These are phyloP conservation scores for Globisporangium uncinulatum DNA, from an alignment of 352 stramenopile species.

Conservation along the genomic window DNA sequence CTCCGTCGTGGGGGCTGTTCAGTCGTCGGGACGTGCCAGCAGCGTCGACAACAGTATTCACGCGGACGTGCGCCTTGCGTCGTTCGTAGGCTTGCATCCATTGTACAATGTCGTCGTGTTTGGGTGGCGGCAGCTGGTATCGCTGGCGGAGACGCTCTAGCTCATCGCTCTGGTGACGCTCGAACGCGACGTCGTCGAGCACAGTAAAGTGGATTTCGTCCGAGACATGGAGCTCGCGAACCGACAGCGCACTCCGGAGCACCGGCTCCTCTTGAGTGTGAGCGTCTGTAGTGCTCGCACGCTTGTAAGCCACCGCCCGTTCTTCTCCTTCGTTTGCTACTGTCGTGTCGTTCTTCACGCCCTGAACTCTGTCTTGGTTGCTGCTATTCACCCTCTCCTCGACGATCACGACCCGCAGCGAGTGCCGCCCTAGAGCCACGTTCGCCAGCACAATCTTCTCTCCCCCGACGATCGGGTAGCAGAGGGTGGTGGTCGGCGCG, in stretches of 20 bases:
- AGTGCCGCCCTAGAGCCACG: conserved; percentile 1
- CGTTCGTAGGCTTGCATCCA: background rate
- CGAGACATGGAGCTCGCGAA: background rate
- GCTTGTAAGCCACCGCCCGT: background rate
- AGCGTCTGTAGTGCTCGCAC: too few species aligned
- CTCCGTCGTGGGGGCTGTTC: background rate
- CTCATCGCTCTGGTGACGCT: background rate
- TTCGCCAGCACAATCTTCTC: background rate
- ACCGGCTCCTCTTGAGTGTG: background rate
- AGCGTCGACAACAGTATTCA: too few species aligned
- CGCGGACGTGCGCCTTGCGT: background rate
- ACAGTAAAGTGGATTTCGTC: background rate
- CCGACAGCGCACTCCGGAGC: background rate
- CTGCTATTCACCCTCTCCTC: background rate
- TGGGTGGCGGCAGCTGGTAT: background rate
- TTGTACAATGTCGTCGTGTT: conserved; percentile 4
- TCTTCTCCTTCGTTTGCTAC: background rate
- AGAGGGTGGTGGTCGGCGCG: background rate
- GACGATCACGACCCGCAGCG: conserved; percentile 3
- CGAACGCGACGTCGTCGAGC: conserved; percentile 1
- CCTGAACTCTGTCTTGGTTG: too few species aligned
- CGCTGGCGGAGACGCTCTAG: background rate
- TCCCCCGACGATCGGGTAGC: background rate
- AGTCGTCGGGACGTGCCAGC: background rate
- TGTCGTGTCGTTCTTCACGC: too few species aligned